Evolutionary conservation across 441 rosid genomes (phyloP).

Genomic region (Corymbia calophylla): DNA sequence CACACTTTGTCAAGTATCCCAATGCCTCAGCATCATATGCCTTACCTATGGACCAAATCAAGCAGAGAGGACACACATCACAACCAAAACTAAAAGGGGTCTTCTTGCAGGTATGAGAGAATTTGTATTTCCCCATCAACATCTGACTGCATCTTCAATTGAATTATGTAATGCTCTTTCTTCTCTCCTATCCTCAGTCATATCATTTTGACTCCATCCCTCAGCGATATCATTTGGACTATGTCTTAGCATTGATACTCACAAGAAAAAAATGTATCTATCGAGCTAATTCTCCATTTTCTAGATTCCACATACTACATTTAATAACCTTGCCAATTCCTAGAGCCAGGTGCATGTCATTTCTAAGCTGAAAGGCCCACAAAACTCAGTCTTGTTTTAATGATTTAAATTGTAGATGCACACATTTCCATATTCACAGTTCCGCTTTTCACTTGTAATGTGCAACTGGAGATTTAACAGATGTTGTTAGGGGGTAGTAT

Average conservation of each 20-base stretch:
- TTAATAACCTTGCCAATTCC: not conserved
- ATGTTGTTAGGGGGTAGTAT: not conserved
- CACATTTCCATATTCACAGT: not conserved
- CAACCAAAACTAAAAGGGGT: not conserved
- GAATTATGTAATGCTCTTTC: not conserved
- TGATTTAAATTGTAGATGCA: not conserved
- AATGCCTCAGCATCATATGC: not conserved
- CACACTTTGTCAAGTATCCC: not conserved
- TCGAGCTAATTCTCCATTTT: not conserved
- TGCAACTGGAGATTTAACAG: not conserved
- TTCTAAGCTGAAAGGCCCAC: not conserved
- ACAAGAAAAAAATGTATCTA: not conserved
- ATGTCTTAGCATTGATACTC: not conserved
- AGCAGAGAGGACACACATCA: not conserved
- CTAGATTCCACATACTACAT: not conserved
- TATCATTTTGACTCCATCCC: not conserved
- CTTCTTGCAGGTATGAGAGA: not conserved
- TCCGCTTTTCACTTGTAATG: not conserved
- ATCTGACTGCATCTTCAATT: not conserved
- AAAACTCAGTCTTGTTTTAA: not conserved
- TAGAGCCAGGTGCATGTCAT: not conserved
- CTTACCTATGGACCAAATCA: not conserved
- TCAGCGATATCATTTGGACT: not conserved
- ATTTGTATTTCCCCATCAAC: not conserved
- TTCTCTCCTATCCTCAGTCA: not conserved